These are phyloP conservation scores for Sambucus nigra DNA, from an alignment of 129 eudicot genomes.

Conservation along the genomic window DNA sequence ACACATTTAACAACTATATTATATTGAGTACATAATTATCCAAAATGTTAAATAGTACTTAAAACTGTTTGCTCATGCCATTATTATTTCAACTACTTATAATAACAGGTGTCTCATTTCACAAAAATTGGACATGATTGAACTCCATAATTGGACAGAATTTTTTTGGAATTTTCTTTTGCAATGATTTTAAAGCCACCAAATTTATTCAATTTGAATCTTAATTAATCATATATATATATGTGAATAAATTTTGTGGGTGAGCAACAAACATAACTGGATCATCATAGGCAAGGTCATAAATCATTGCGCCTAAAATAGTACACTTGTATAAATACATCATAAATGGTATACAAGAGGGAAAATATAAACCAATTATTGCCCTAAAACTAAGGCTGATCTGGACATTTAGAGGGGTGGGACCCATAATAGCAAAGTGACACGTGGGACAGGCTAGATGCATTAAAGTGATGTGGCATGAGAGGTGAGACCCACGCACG, in stretches of 20 bases:
- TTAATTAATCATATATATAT: too few species aligned
- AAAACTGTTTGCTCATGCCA: too few species aligned
- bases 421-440: neutral
- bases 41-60: neutral
- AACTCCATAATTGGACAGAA: neutral
- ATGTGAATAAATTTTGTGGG: neutral
- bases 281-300: neutral
- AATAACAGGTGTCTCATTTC: neutral
- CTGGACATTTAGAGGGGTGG: neutral
- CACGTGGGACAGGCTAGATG: neutral
- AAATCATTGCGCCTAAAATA: neutral
- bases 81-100: too few species aligned
- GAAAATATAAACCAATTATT: neutral
- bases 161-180: neutral
- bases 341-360: neutral
- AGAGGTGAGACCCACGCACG: constrained; percentile 22
- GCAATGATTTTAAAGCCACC: neutral
- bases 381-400: neutral
- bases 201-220: neutral
- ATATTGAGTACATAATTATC: neutral
- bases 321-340: neutral
- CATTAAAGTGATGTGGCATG: constrained; percentile 25
- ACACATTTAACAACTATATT: neutral
- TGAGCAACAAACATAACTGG: neutral
- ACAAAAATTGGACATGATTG: neutral